Evolutionary conservation across 495 filamentous ascomycete species (phyloP), one percentile per base, ranked within the genome.

Genomic region (Aspergillus leporis): DNA sequence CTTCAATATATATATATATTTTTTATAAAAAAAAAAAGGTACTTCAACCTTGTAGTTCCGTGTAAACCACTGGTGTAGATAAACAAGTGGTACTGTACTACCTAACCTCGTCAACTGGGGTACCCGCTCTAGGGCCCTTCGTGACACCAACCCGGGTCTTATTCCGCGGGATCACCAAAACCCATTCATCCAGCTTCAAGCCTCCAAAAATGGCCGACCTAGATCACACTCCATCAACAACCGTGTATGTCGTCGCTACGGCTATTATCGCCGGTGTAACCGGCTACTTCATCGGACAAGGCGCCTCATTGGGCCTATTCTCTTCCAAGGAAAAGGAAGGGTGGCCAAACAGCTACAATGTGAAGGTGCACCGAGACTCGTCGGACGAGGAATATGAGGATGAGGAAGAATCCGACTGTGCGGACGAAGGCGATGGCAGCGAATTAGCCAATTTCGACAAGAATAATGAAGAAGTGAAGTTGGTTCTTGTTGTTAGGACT

Each of bases 401-500:
- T 22, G 72, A 70, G 28, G 60, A 67, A 18, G 70, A 70, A 1
- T 67, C 73, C n/a, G 73, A 72, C 18, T 74, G 71, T 34, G 68
- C 67, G 47, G 73, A 74, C 45, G 73, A 78, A 52, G 74, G 73
- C 32, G 73, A 75, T 40, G 70, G 70, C 31, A 70, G 70, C 19
- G 78, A 79, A 58, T 59, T 81, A 56, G 72, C 72, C 4, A 72
- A 74, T 32, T 80, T 81, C 56, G 71, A 78, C 59, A 72, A 76
- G 21, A 81, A 72, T 32, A 81, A 70, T 7, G 93, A 97, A 67
- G 93, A 96, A 64, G 96, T 93, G 76, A 98, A 98, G 70, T 76
- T 98, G 50, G 92, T 97, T 19, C 77, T 98, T 21, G 91, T 97
- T 14, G 93, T 97, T 34, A 76, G 94, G 62, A 96, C 90, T 23